Percentiles rank a stretch among this genome's conserved stretches.
These are phyloP conservation scores for Vitis rotundifolia DNA, from an alignment of 164 flowering plant species.

Conservation along the genomic window DNA sequence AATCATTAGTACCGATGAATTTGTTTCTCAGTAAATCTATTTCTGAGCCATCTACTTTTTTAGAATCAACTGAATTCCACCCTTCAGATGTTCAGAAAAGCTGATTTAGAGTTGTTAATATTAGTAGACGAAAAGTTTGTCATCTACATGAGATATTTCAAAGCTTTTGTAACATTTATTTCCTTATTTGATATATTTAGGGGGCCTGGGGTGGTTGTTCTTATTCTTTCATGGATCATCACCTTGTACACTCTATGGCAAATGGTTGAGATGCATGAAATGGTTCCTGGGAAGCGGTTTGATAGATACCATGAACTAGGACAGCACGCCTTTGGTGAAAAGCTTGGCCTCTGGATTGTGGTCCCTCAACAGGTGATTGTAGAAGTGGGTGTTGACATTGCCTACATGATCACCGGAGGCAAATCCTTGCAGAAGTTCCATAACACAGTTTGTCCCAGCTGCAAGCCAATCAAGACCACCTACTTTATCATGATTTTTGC, in stretches of 20 bases:
- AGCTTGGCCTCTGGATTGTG: slow-evolving; percentile 51
- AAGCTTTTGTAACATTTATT: neutral
- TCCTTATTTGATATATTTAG: slow-evolving; percentile 12
- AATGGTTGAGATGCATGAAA: slow-evolving; percentile 70
- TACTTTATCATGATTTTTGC: slow-evolving; percentile 49
- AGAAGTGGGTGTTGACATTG: slow-evolving; percentile 42
- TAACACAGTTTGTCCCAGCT: slow-evolving; percentile 26
- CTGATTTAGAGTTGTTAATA: too few relatives aligned
- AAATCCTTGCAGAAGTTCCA: slow-evolving; percentile 44
- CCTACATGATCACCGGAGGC: slow-evolving; percentile 65
- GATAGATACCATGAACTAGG: slow-evolving; percentile 63
- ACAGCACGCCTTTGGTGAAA: slow-evolving; percentile 53
- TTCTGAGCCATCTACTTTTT: too few relatives aligned
- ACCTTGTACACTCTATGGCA: slow-evolving; percentile 62
- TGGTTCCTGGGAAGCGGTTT: slow-evolving; percentile 53
- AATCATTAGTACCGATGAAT: too few relatives aligned
- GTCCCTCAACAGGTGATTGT: slow-evolving; percentile 54
- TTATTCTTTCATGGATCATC: slow-evolving; percentile 51
- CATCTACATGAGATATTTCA: neutral
- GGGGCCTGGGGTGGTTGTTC: slow-evolving; percentile 48
- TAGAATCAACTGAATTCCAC: too few relatives aligned
- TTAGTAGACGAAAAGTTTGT: neutral
- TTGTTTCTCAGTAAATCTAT: too few relatives aligned
- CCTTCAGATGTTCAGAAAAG: too few relatives aligned
- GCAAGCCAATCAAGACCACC: slow-evolving; percentile 31